Conservation (phyloP, 805 yeast genomes). For the Barnettozyma vustinii region DNA sequence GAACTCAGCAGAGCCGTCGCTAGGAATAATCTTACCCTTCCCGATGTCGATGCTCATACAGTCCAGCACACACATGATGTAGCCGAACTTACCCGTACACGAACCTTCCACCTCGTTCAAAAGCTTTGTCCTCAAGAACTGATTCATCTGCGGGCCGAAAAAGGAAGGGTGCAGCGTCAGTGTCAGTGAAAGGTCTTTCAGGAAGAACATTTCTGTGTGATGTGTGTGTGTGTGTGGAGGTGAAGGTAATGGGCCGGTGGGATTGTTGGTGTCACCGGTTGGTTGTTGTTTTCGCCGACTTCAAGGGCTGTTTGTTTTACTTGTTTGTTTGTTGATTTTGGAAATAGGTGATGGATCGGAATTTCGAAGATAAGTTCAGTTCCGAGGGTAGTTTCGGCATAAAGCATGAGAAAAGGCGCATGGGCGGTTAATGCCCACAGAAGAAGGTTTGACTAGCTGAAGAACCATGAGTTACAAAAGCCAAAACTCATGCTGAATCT, state of each 20-base stretch:
- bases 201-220: constrained; percentile 33
- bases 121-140: constrained; percentile 81
- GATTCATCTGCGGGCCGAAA: constrained; percentile 97
- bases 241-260: neutral
- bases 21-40: constrained; percentile 85
- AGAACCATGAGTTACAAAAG: too few relatives aligned
- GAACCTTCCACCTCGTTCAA: constrained; percentile 97
- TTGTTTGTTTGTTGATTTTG: neutral
- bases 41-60: constrained; percentile 94
- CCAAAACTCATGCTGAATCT: too few relatives aligned
- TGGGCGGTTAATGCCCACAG: neutral
- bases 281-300: neutral
- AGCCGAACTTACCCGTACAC: constrained; percentile 98
- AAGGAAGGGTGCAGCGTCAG: constrained; percentile 94
- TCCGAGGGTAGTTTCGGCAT: neutral
- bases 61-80: constrained; percentile 92
- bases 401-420: neutral
- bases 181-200: constrained; percentile 85
- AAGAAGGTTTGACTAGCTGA: too few relatives aligned
- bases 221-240: neutral
- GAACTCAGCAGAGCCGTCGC: constrained; percentile 92
- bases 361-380: too few relatives aligned
- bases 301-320: neutral
- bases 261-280: neutral
- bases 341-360: neutral